Percentiles rank a stretch among this genome's conserved stretches.
Evolutionary conservation across 2,329 filamentous ascomycete species (phyloP).

Genomic region (Phaeoacremonium minimum): DNA sequence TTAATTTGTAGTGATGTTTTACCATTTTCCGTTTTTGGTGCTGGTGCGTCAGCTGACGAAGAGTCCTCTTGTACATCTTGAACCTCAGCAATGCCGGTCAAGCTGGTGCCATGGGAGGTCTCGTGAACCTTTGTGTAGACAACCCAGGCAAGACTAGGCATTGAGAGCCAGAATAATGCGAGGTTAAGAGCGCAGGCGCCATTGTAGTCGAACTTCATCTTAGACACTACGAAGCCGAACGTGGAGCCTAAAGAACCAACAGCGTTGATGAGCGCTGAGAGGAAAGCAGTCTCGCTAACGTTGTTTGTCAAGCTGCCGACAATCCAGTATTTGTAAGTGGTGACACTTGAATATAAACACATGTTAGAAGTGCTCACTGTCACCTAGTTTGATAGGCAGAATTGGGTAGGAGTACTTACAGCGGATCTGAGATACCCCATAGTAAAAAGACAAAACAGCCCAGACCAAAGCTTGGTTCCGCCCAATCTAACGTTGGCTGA

Average conservation of each 20-base stretch:
- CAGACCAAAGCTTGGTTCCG: conserved; percentile 5
- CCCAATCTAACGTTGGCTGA: conserved; percentile 8
- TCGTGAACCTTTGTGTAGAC: conserved; percentile 22
- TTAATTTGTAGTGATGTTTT: too few relatives aligned
- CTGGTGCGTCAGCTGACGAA: too few relatives aligned
- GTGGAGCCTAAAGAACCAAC: conserved; percentile 5
- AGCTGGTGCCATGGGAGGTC: not conserved
- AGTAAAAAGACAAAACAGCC: conserved; percentile 9
- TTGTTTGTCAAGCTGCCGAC: conserved; percentile 10
- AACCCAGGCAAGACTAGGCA: conserved; percentile 5
- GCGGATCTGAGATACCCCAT: conserved; percentile 10
- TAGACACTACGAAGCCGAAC: conserved; percentile 7
- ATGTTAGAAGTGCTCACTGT: too few relatives aligned
- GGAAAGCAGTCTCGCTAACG: conserved; percentile 8
- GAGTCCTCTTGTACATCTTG: too few relatives aligned
- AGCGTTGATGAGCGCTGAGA: conserved; percentile 6
- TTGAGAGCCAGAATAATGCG: conserved; percentile 4
- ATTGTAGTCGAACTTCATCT: conserved; percentile 7
- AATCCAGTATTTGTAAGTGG: conserved; percentile 12
- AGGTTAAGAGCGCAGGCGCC: conserved; percentile 7
- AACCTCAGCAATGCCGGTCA: too few relatives aligned
- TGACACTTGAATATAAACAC: conserved; percentile 6
- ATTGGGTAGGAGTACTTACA: conserved; percentile 3
- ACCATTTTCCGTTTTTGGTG: too few relatives aligned
- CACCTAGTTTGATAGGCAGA: too few relatives aligned